Evolutionary conservation across 148 eudicot genomes (phyloP), one percentile per base, ranked within the genome.

Genomic region (Camellia lanceoleosa): DNA sequence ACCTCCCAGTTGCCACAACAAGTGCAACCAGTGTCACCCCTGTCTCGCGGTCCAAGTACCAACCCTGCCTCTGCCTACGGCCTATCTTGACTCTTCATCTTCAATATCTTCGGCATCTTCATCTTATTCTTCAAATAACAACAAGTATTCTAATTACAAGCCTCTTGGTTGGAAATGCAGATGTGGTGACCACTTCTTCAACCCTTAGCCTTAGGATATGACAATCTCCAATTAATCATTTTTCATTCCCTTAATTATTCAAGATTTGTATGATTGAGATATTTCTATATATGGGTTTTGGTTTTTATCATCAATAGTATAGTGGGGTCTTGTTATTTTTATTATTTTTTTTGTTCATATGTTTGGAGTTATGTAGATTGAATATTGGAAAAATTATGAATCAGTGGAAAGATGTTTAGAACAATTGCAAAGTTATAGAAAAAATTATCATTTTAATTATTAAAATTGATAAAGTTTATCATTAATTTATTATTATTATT

Each of bases 1-100:
- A 46, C 99, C 99, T 43, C 99, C 99, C 20, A 95, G 94, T 75
- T 95, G 99, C 75, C 89, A 92, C 91, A 93, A 93, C 89, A 93
- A 89, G 86, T 95, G 99, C 91, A 92, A 95, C 85, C 86, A 87
- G 38, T 95, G 99, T 83, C 97, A 95, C 83, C 99, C 99, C 18
- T 95, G 99, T 82, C 80, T 78, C 85, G 95, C 97, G 56, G 94
- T 90, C 23, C 97, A 95, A 79, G 97, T 89, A 7, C 94, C 98
- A 7, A 80, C 92, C 3, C 55, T 81, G 71, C 92, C 97, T 30
- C 38, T 30, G 38, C 38, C 38, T 30, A 30, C 38, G 38, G 38
- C 38, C 38, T 30, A 30, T 30, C 38, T 30, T 30, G 38, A 30
- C 38, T 30, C 38, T 30, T 30, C 38, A 30, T 30, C 38, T 30